These are phyloP conservation scores for Sherardia arvensis DNA, from an alignment of 257 asterid species.

Conservation along the genomic window DNA sequence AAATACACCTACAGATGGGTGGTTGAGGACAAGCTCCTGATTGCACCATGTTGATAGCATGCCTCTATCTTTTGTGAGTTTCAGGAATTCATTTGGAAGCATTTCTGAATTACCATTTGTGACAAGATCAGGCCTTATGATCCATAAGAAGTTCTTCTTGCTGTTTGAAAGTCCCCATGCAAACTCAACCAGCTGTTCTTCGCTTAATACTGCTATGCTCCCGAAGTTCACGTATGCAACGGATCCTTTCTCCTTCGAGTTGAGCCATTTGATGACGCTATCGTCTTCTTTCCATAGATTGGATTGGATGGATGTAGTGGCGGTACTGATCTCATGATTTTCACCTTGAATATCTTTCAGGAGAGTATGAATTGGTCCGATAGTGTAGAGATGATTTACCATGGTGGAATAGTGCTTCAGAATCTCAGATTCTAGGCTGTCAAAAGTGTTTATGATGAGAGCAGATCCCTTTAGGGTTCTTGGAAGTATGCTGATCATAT, in stretches of 20 bases:
- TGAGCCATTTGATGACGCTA: conserved; percentile 2
- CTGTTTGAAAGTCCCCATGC: conserved; percentile 13
- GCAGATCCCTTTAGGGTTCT: neutral
- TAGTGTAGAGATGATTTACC: no score
- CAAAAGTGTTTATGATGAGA: conserved; percentile 6
- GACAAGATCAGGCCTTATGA: conserved; percentile 11
- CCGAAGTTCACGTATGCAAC: conserved; percentile 8
- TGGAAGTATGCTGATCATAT: neutral
- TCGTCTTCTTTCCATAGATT: conserved; percentile 10
- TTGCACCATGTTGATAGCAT: conserved; percentile 8
- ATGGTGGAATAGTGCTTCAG: neutral
- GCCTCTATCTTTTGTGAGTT: neutral
- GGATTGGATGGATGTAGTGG: neutral
- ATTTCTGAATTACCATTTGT: neutral
- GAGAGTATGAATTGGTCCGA: conserved; percentile 5
- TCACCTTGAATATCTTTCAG: neutral
- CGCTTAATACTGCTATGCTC: neutral
- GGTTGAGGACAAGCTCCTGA: conserved; percentile 12
- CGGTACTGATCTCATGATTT: neutral
- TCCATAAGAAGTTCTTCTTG: conserved; percentile 9
- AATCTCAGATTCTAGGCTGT: neutral
- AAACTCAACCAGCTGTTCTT: conserved; percentile 3
- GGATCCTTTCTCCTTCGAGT: neutral
- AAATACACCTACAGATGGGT: conserved; percentile 2
- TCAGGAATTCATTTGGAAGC: neutral